Conservation (phyloP, 2,329 filamentous ascomycete genomes). For the Paracoccidioides lutzii region DNA sequence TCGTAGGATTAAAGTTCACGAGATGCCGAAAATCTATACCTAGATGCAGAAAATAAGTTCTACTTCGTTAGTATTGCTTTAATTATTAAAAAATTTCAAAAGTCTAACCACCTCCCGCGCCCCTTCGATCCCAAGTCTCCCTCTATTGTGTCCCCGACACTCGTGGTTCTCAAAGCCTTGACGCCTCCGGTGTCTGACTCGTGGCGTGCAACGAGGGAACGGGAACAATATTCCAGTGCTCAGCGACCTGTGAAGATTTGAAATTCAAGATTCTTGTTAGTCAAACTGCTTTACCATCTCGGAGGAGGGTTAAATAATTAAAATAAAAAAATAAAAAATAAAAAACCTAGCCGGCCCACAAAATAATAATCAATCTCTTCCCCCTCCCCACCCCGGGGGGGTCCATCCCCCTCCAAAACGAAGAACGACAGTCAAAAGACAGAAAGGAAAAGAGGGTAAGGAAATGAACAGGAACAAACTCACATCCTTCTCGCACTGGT, state of each 20-base stretch:
- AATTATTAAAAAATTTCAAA: no score
- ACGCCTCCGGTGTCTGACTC: neutral
- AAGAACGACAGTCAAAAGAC: neutral
- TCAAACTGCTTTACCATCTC: no score
- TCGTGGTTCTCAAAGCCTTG: neutral
- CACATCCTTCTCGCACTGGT: slow-evolving; percentile 16
- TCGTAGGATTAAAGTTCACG: no score
- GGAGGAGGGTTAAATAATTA: neutral
- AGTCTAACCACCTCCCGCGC: no score
- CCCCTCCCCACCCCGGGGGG: no score
- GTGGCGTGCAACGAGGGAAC: neutral
- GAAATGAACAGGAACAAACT: neutral
- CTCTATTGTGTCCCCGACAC: no score
- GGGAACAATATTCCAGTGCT: neutral
- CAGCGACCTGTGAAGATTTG: neutral
- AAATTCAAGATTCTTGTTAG: no score
- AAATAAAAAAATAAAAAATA: neutral
- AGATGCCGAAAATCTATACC: no score
- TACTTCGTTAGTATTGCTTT: no score
- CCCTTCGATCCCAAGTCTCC: neutral
- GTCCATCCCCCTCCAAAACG: no score
- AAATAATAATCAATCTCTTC: no score
- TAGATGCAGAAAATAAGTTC: no score
- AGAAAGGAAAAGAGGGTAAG: neutral
- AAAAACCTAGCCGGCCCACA: neutral